A percentile compares a stretch with the other conserved stretches of the same genome.
Evolutionary conservation across 306 rosid genomes (phyloP).

Genomic region (Begonia fuchsioides): DNA sequence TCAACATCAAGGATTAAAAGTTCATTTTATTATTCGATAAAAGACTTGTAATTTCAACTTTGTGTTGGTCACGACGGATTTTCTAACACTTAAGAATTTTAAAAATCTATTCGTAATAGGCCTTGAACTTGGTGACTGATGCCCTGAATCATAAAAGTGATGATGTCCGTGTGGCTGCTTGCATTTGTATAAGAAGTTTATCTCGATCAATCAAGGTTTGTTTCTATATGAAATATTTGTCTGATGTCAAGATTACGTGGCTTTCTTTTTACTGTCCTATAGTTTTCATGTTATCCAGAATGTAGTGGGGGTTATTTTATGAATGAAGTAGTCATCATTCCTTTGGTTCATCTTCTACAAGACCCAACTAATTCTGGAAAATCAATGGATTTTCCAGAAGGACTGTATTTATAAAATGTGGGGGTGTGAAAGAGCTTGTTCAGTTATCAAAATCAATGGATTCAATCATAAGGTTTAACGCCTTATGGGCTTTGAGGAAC

Average conservation of each 20-base stretch:
- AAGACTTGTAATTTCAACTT: too few species aligned
- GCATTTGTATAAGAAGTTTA: slow-evolving; percentile 75
- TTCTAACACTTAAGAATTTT: too few species aligned
- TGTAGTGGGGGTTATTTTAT: slow-evolving; percentile 84
- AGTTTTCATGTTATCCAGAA: slow-evolving; percentile 32
- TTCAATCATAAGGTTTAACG: slow-evolving; percentile 51
- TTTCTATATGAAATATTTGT: background rate
- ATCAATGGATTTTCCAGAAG: slow-evolving; percentile 38
- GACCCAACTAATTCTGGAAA: slow-evolving; percentile 44
- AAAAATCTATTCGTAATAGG: slow-evolving; percentile 19
- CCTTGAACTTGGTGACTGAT: slow-evolving; percentile 35
- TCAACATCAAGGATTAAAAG: background rate
- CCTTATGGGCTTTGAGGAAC: slow-evolving; percentile 86
- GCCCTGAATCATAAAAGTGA: slow-evolving; percentile 56
- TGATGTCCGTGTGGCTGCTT: slow-evolving; percentile 66
- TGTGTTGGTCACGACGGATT: too few species aligned
- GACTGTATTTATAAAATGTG: slow-evolving; percentile 46
- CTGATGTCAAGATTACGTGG: background rate
- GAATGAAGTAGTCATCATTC: slow-evolving; percentile 61
- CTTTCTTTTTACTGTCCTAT: slow-evolving; percentile 13
- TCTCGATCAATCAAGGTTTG: slow-evolving; percentile 91
- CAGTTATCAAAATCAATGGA: slow-evolving; percentile 84
- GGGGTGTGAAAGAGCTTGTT: slow-evolving; percentile 72
- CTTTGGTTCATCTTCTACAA: slow-evolving; percentile 67
- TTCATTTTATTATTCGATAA: too few species aligned